A percentile compares a stretch with the other conserved stretches of the same genome.
Evolutionary conservation across 768 basidiomycete species (phyloP).

Genomic region (Pleurotus djamor): DNA sequence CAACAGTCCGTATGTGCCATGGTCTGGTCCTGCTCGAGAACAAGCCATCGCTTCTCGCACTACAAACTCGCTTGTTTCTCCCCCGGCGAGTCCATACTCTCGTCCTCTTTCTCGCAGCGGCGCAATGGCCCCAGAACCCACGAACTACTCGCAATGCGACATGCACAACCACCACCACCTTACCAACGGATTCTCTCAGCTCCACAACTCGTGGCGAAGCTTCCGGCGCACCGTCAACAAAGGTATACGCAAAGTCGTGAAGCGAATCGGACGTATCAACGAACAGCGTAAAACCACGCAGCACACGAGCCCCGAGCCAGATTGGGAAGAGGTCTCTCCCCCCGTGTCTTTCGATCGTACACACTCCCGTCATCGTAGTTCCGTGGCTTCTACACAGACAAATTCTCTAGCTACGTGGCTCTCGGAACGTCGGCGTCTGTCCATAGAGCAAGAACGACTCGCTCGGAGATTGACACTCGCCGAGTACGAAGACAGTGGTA

Average conservation of each 20-base stretch:
- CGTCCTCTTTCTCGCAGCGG: slow-evolving; percentile 31
- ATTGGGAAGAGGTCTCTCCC: slow-evolving; percentile 16
- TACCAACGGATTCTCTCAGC: slow-evolving; percentile 11
- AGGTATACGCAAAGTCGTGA: slow-evolving; percentile 20
- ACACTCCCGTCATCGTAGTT: slow-evolving; percentile 10
- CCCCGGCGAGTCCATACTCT: slow-evolving; percentile 16
- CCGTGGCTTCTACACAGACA: slow-evolving; percentile 20
- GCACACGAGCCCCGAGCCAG: background rate
- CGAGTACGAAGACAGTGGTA: slow-evolving; percentile 46
- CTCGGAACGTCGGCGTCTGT: slow-evolving; percentile 29
- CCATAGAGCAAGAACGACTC: slow-evolving; percentile 20
- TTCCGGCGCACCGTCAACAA: slow-evolving; percentile 21
- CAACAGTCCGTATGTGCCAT: slow-evolving; percentile 56
- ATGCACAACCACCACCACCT: slow-evolving; percentile 12
- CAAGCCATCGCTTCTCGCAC: slow-evolving; percentile 35
- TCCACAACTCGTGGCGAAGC: slow-evolving; percentile 30
- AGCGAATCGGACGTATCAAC: slow-evolving; percentile 16
- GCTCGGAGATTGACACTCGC: slow-evolving; percentile 36
- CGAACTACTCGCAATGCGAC: slow-evolving; percentile 9
- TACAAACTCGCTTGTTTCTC: slow-evolving; percentile 31
- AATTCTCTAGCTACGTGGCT: slow-evolving; percentile 30
- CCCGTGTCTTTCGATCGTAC: slow-evolving; percentile 10
- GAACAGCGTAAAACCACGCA: slow-evolving; percentile 11
- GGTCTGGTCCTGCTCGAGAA: slow-evolving; percentile 39
- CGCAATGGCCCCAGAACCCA: slow-evolving; percentile 39